phyloP scores from a whole-genome alignment of 164 flowering plant species.

The Cinnamomum chago region DNA sequence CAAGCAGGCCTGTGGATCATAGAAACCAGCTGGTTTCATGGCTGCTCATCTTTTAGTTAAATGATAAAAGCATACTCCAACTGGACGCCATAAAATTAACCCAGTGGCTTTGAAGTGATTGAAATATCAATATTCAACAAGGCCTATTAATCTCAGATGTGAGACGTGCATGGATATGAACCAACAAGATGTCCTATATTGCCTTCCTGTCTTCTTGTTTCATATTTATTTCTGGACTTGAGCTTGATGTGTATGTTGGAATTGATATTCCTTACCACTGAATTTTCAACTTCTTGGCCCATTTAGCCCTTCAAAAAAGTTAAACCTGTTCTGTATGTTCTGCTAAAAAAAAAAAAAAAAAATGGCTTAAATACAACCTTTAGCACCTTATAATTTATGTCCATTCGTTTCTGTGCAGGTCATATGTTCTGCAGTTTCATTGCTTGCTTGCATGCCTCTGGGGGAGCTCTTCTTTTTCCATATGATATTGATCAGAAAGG shows the following conservation, averaged over 20 bases:
- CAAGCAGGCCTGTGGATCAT: too few species aligned
- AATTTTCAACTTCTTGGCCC: background rate
- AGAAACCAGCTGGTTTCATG: too few species aligned
- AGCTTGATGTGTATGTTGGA: background rate
- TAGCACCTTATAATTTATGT: background rate
- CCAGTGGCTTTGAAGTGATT: too few species aligned
- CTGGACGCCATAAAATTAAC: too few species aligned
- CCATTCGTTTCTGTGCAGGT: conserved; percentile 39
- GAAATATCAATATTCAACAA: too few species aligned
- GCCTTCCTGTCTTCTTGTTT: too few species aligned
- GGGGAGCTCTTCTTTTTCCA: conserved; percentile 96
- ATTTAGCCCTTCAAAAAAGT: background rate
- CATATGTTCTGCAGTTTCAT: conserved; percentile 79
- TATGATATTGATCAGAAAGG: conserved; percentile 89
- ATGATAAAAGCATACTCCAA: too few species aligned
- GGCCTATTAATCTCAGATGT: too few species aligned
- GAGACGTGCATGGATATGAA: too few species aligned
- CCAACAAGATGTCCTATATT: too few species aligned
- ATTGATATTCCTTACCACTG: background rate
- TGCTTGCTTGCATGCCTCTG: conserved; percentile 79
- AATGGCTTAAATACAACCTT: background rate
- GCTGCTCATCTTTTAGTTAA: too few species aligned
- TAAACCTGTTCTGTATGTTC: background rate
- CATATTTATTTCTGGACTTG: background rate
- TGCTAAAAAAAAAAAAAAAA: background rate